Evolutionary conservation across 768 basidiomycete species (phyloP).

Genomic region (Suillus discolor): DNA sequence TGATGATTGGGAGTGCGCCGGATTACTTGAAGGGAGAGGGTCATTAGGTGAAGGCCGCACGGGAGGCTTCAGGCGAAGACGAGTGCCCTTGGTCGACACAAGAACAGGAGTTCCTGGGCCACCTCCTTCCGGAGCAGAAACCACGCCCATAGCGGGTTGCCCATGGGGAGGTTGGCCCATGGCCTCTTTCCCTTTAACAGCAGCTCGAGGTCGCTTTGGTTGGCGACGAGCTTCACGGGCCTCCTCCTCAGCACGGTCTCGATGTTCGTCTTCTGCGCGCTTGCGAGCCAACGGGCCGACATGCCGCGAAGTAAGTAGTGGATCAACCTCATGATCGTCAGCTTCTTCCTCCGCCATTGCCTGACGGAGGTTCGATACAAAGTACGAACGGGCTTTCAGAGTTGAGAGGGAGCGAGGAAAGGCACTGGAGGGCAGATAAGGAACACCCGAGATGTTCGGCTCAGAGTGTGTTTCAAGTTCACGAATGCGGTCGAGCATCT

Average conservation of each 20-base stretch:
- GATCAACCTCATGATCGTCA: slow-evolving; percentile 50
- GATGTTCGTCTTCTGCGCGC: slow-evolving; percentile 45
- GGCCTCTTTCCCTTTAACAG: slow-evolving; percentile 44
- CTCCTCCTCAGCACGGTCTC: slow-evolving; percentile 48
- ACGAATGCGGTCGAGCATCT: slow-evolving; percentile 59
- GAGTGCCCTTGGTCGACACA: slow-evolving; percentile 49
- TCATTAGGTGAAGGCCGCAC: slow-evolving; percentile 29
- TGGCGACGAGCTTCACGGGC: slow-evolving; percentile 42
- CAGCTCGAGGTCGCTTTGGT: slow-evolving; percentile 33
- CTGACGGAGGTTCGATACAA: slow-evolving; percentile 50
- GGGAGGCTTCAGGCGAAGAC: slow-evolving; percentile 52
- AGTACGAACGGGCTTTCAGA: slow-evolving; percentile 43
- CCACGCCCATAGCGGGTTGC: slow-evolving; percentile 30
- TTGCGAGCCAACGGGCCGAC: slow-evolving; percentile 46
- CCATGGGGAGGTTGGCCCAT: slow-evolving; percentile 18
- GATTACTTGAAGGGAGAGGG: slow-evolving; percentile 18
- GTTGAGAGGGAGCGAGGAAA: slow-evolving; percentile 52
- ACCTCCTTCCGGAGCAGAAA: slow-evolving; percentile 20
- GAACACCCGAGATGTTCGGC: slow-evolving; percentile 28
- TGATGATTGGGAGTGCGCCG: slow-evolving; percentile 29
- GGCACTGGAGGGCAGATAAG: slow-evolving; percentile 46
- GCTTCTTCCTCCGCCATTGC: slow-evolving; percentile 46
- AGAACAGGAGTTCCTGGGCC: slow-evolving; percentile 32
- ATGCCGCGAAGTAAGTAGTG: slow-evolving; percentile 48
- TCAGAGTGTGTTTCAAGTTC: slow-evolving; percentile 55